Base-by-base conservation (phyloP, 371 early-diverging fungal species). In the Mucor piriformis region DNA sequence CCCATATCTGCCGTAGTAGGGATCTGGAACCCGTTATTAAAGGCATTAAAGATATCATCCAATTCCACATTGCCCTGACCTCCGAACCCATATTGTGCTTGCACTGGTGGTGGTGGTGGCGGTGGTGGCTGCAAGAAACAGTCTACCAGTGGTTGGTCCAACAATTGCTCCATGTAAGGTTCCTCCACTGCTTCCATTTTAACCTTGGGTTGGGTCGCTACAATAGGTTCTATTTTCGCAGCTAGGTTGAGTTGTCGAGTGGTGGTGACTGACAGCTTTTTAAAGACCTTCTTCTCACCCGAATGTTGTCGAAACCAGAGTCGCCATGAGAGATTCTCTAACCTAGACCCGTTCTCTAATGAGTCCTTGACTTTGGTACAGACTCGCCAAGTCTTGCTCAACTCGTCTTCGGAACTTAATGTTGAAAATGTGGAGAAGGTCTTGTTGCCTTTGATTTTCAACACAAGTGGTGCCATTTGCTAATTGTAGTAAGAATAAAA, bases 271-370 rank as follows among this genome's bases (percentile, higher is more conserved):
- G 82, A 76, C 29, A 82, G 54, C 37, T 70, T 75, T 44, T 63
- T 65, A 42, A 79, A 80, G 15, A 62, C 52, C 16, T 64, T 53
- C 3, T 65, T 65, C n/a, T 67, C 64, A 32, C 80, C 88, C 18
- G 46, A 33, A 47, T 78, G 73, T 46, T 78, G 79, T 43, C 69
- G 61, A 61, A 90, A 88, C 93, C 92, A 92, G 32, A 94, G 73
- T 50, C 95, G 74, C 95, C 95, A 95, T 3, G 91, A 88, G 64
- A 95, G 74, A 64, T 95, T 95, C 67, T 95, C 95, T n/a, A 94
- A 73, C 37, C 95, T 77, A 25, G 85, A 86, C 10, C 94, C 95
- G 61, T 93, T 88, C 57, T 91, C 92, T 8, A 95, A 74, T 18
- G 93, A 90, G 61, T 93, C 92, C 69, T 91, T 94, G 43, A 92